Conservation (phyloP, 2,329 filamentous ascomycete species). For the Neofusicoccum laricinum region DNA sequence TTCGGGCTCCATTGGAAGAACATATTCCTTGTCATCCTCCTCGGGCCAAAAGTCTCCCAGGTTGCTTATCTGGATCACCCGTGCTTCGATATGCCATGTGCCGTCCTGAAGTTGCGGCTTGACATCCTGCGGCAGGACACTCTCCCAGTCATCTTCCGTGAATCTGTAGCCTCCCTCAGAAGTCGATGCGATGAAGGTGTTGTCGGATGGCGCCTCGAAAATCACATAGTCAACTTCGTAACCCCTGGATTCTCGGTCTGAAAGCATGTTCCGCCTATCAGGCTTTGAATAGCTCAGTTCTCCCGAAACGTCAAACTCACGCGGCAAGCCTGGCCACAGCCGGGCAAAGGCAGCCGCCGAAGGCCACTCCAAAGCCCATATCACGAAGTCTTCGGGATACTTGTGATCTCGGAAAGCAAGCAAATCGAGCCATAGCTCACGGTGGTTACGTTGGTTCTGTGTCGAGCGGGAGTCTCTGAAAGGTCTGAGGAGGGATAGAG, state of each 20-base stretch:
- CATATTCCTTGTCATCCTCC: neutral
- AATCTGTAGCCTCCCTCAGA: neutral
- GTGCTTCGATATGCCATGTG: neutral
- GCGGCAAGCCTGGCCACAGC: neutral
- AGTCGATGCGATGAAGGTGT: neutral
- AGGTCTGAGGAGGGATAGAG: neutral
- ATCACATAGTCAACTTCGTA: neutral
- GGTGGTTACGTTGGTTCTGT: neutral
- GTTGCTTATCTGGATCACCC: neutral
- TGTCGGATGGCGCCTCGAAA: neutral
- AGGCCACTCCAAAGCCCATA: neutral
- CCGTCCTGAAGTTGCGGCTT: neutral
- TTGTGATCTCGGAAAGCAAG: neutral
- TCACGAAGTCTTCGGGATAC: neutral
- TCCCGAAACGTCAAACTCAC: neutral
- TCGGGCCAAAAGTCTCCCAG: neutral
- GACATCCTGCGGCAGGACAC: neutral
- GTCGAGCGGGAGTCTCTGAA: neutral
- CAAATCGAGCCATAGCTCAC: neutral
- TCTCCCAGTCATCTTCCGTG: neutral
- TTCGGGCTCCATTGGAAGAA: neutral
- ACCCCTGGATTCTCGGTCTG: neutral
- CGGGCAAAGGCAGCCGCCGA: neutral
- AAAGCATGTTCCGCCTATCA: neutral
- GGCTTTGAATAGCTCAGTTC: neutral